Base-by-base conservation (phyloP, 441 rosid species). In the Macaranga tanarius region DNA sequence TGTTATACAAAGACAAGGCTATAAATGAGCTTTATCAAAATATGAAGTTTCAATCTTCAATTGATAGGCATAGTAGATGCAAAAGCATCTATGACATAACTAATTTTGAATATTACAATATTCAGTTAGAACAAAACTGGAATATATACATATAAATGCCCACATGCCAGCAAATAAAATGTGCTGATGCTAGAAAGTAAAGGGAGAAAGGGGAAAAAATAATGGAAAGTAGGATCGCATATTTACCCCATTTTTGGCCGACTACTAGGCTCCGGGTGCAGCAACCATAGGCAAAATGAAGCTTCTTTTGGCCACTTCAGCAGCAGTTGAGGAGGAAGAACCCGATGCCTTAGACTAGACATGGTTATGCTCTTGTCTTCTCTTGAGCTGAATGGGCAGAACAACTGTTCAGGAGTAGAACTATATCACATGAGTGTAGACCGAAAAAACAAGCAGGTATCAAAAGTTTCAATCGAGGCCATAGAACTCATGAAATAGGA, bases 281-380 rank as follows among this genome's bases (percentile, higher is more conserved):
- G 82, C 64, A 95, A 77, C 99, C 93, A 95, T 80, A 95, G 76
- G 85, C 99, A 95, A 84, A 89, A 93, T 3, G 99, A 86, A 75
- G 97, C 98, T 86, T 93, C 96, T 83, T 90, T 95, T 2, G 97
- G 88, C 88, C 90, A 90, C 73, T 89, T 89, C 69, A 91, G 81
- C 73, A 95, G 84, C 81, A 95, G 79, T 74, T 89, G 97, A 67
- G 98, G 91, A 61, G 98, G 99, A 86, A 95, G 98, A 77, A 95
- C 89, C 19, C 99, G 93, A 82, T 95, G 97, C 83, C 97, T 87
- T 82, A 95, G 80, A 81, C 97, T 89, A 64, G 97, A 88, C 99
- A 93, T 93, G 44, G 93, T 93, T 84, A 84, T 80, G 67, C 89
- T 80, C 86, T 95, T 93, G 73, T 95, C 99, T 72, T 93, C 99